Evolutionary conservation across 768 basidiomycete species (phyloP), one percentile per base, ranked within the genome.

Genomic region (Russula dissimulans): DNA sequence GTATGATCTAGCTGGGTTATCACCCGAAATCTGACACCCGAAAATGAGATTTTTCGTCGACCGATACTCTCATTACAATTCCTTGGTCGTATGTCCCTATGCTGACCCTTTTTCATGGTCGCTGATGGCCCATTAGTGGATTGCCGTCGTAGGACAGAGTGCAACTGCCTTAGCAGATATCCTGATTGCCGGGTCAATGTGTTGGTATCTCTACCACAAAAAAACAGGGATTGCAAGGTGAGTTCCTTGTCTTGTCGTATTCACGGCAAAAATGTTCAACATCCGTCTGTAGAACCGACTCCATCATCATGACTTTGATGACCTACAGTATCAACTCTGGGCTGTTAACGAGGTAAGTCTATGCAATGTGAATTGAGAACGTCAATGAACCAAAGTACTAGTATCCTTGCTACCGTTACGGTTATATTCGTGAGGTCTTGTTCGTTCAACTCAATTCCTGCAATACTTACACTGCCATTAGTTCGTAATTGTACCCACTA

Each of bases 111-210:
- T 47, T 59, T 34, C 29, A 34, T 6, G 15, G 6, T 14, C 18
- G 18, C 43, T 53, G 5, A 50, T n/a, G 15, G 29, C 29, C 17
- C 11, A 10, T 5, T 56, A 75, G 80, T 81, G 81, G 81, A 73
- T 82, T 12, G 77, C 80, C 9, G 77, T 74, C 63, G 64, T 74
- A 31, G 81, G 79, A 1, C 18, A 71, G 11, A 76, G 77, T 39
- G 74, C 76, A 56, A 77, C 78, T 29, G 77, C 77, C 17, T 74
- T 74, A 15, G 75, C 78, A 10, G 80, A 81, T 62, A 70, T 79
- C 57, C 70, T 80, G 56, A 80, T 81, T 52, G 81, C 79, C 22
- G 22, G 22, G 22, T 26, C 22, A 26, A 26, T 26, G 22, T 26
- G 22, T 26, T 26, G 22, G 22, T 26, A 26, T 26, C 22, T 26